phyloP scores from a whole-genome alignment of 306 rosid genomes.

The Neltuma alba region DNA sequence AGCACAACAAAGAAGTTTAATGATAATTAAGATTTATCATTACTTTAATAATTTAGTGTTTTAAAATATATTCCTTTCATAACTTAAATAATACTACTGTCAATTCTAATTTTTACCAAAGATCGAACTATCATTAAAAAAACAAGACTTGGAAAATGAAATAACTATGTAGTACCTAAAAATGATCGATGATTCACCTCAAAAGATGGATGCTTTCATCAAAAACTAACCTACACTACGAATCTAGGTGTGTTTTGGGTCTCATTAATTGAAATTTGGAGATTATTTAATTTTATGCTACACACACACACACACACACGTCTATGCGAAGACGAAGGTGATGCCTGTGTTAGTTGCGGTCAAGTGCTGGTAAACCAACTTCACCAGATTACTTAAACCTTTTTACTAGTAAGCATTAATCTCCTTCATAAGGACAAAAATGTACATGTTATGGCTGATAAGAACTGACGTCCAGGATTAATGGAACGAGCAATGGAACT shows the following conservation, averaged over 20 bases:
- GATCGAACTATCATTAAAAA: background rate
- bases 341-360: background rate
- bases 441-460: background rate
- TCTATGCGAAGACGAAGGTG: background rate
- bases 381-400: background rate
- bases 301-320: background rate
- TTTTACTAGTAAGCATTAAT: background rate
- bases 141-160: too few relatives aligned
- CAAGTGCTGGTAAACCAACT: constrained; percentile 25
- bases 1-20: too few relatives aligned
- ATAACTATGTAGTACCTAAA: background rate
- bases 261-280: background rate
- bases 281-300: too few relatives aligned
- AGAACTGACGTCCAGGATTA: background rate
- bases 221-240: background rate
- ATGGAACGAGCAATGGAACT: background rate
- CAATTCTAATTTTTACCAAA: background rate
- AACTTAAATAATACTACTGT: background rate
- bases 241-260: background rate
- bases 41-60: background rate
- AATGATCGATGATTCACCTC: background rate
- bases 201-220: background rate
- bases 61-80: background rate
- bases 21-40: too few relatives aligned
- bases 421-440: background rate